Evolutionary conservation across 169 alveolate species (phyloP).

Genomic region (Amoebophrya sp.): DNA sequence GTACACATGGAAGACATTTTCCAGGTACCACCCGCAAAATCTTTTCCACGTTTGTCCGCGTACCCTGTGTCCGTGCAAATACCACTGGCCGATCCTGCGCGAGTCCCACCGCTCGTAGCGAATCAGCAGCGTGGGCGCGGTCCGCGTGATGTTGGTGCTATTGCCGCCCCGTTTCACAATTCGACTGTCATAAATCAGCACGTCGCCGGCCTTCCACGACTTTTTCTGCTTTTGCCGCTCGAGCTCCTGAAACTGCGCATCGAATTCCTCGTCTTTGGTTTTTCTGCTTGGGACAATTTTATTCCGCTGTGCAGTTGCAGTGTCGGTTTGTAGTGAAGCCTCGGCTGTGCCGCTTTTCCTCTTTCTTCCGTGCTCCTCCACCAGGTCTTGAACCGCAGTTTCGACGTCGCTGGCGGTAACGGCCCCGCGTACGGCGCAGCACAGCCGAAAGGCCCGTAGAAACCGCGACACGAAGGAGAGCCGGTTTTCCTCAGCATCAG

Average conservation of each 20-base stretch:
- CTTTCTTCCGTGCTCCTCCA: not conserved
- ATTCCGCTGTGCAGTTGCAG: not conserved
- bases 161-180: not conserved
- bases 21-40: not conserved
- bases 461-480: not conserved
- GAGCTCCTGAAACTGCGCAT: not conserved
- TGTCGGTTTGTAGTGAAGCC: not conserved
- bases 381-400: not conserved
- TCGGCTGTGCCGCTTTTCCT: not conserved
- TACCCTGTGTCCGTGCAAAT: not conserved
- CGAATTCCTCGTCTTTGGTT: not conserved
- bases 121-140: not conserved
- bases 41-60: not conserved
- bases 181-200: not conserved
- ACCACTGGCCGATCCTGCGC: not conserved
- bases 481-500: not conserved
- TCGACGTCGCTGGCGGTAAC: not conserved
- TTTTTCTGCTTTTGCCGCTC: not conserved
- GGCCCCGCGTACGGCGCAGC: not conserved
- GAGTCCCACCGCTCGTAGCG: slow-evolving; percentile 10
- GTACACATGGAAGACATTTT: not conserved
- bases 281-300: not conserved
- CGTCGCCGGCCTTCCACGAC: not conserved
- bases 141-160: not conserved
- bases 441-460: not conserved